Base-by-base conservation (phyloP, 805 yeast genomes). In the Komagataella phaffii region DNA sequence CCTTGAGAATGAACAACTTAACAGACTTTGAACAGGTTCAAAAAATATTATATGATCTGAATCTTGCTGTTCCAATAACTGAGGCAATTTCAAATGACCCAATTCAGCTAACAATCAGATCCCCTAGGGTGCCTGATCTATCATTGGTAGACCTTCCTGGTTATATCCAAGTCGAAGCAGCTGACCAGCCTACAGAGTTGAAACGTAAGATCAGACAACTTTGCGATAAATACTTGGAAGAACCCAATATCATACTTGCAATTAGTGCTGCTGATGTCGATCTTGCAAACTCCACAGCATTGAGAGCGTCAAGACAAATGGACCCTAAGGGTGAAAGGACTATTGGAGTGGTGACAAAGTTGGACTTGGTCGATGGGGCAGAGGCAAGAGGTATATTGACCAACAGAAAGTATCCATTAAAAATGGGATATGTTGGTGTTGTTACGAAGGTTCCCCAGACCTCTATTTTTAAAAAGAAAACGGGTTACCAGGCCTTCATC, bases 341-440 rank as follows among this genome's bases (percentile, higher is more conserved):
- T 0, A 85, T 93, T 55, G 99, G 99, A 50, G 98, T 93, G 7
- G 81, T 93, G 51, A 93, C 99, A 3, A 93, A 93, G 63, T 66
- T 95, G 64, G 99, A 93, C 67, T 73, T 93, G 51, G 96, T 95
- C 2, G 85, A 82, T 21, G 85, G 96, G 0, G 76, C 75, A 47
- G 66, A 73, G 14, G 99, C 96, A 0, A 76, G 79, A 49, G 72
- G 70, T 6, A 77, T 87, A 18, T 70, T 93, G 54, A 74, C 77
- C 24, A 91, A 91, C 66, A 80, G 76, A 56, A 86, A 83, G 60
- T 95, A 95, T 61, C 98, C 99, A 0, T 71, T 93, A 54, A 81
- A 77, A 59, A 87, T 93, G 96, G 99, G 99, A 0, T 93, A 93
- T 63, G 98, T 93, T 18, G 99, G 99, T 53, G 98, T 95, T n/a